A percentile compares a stretch with the other conserved stretches of the same genome.
Conservation (phyloP, 495 filamentous ascomycete genomes). For the Talaromyces wortmannii region DNA sequence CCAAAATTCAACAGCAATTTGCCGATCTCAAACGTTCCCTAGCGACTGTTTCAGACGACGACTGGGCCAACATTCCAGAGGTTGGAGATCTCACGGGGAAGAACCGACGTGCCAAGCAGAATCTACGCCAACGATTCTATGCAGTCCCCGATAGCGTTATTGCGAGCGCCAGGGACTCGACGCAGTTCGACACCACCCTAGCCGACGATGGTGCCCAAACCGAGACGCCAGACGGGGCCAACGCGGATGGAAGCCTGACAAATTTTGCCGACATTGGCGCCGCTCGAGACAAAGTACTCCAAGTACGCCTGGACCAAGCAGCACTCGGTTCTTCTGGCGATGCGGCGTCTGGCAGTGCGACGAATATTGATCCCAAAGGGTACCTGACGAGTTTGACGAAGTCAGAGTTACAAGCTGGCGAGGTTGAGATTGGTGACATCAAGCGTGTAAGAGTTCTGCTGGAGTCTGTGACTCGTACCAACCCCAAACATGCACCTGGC, state of each 20-base stretch:
- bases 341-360: conserved; percentile 69
- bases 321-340: conserved; percentile 66
- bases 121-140: conserved; percentile 80
- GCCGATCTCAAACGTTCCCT: conserved; percentile 90
- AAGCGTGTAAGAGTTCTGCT: conserved; percentile 90
- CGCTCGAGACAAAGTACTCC: conserved; percentile 86
- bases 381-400: conserved; percentile 88
- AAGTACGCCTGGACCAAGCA: conserved; percentile 85
- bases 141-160: conserved; percentile 96
- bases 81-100: conserved; percentile 94
- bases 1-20: conserved; percentile 98
- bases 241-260: conserved; percentile 78
- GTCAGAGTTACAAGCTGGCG: conserved; percentile 67
- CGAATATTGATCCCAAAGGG: conserved; percentile 89
- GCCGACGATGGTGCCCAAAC: conserved; percentile 63
- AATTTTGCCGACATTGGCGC: conserved; percentile 98
- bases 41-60: conserved; percentile 83
- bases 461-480: conserved; percentile 92
- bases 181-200: conserved; percentile 79
- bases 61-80: conserved; percentile 93
- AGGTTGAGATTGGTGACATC: conserved; percentile 85
- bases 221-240: conserved; percentile 37
- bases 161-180: conserved; percentile 70
- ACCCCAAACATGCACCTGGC: conserved; percentile 89
- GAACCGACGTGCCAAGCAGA: conserved; percentile 78